These are phyloP conservation scores for Podaxis pistillaris DNA, from an alignment of 768 basidiomycete genomes.

Conservation along the genomic window DNA sequence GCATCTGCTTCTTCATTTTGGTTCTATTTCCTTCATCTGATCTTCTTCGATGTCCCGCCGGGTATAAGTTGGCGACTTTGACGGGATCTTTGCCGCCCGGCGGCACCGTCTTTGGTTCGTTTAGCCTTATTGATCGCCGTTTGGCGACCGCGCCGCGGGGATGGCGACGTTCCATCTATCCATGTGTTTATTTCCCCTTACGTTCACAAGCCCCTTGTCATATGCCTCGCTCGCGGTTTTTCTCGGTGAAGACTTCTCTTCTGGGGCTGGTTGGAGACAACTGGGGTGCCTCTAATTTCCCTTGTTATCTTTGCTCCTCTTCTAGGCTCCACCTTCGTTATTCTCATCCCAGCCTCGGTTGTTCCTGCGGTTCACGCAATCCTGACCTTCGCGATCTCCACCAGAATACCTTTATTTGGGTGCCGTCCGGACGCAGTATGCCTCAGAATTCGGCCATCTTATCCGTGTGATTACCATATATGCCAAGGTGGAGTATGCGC, in stretches of 20 bases:
- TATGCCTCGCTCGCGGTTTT: not conserved
- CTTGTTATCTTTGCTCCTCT: constrained; percentile 5
- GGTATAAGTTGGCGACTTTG: not conserved
- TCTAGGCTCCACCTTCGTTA: constrained; percentile 20
- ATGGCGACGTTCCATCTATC: constrained; percentile 8
- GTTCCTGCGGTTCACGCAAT: constrained; percentile 15
- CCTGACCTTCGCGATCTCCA: constrained; percentile 17
- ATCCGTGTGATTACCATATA: constrained; percentile 69
- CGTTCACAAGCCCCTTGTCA: constrained; percentile 5
- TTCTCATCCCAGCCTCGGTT: constrained; percentile 20
- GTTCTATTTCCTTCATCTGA: not conserved
- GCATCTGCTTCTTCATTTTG: not conserved
- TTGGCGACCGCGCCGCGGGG: constrained; percentile 5
- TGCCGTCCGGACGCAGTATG: constrained; percentile 56
- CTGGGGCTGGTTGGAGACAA: not conserved
- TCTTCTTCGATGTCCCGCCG: constrained; percentile 9
- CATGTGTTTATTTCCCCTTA: not conserved
- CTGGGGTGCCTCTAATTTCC: not conserved
- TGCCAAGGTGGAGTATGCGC: constrained; percentile 53
- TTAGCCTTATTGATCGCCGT: constrained; percentile 12
- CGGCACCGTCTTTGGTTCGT: constrained; percentile 8
- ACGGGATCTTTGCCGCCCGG: constrained; percentile 13
- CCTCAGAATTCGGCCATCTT: constrained; percentile 76
- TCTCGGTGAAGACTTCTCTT: not conserved
- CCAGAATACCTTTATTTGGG: constrained; percentile 70